phyloP scores from a whole-genome alignment of 1,284 basidiomycete species.

The Malassezia japonica region DNA sequence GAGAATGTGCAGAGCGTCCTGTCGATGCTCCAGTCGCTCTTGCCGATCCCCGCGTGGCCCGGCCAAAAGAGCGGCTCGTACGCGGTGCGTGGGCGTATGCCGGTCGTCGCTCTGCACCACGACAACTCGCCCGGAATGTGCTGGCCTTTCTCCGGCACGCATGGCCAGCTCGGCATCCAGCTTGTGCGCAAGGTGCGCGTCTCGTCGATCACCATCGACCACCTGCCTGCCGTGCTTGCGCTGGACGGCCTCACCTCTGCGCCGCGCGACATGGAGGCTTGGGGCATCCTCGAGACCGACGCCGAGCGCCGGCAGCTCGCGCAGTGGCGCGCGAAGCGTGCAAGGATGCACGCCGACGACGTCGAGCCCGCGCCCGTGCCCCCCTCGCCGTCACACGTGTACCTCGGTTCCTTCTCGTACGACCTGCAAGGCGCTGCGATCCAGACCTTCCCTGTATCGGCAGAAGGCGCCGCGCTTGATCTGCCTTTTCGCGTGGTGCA shows the following conservation, averaged over 20 bases:
- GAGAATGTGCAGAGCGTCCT: background rate
- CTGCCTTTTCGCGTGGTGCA: constrained; percentile 73
- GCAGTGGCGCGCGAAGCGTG: constrained; percentile 7
- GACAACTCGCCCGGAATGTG: constrained; percentile 72
- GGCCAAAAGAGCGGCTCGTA: background rate
- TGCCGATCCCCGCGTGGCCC: constrained; percentile 7
- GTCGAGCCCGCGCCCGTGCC: constrained; percentile 50
- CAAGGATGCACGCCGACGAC: background rate
- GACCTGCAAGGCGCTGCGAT: constrained; percentile 57
- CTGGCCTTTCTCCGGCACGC: constrained; percentile 75
- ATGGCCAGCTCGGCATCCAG: constrained; percentile 70
- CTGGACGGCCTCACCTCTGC: constrained; percentile 65
- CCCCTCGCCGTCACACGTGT: constrained; percentile 57
- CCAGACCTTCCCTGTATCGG: constrained; percentile 72
- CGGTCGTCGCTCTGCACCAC: constrained; percentile 73
- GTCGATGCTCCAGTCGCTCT: background rate
- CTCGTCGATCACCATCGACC: constrained; percentile 75
- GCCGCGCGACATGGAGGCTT: constrained; percentile 75
- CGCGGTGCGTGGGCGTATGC: constrained; percentile 60
- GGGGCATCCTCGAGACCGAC: constrained; percentile 56
- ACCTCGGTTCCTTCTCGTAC: constrained; percentile 69
- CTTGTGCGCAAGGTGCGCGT: constrained; percentile 63
- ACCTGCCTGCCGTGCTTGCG: constrained; percentile 67
- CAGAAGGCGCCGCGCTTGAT: constrained; percentile 59
- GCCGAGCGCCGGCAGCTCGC: constrained; percentile 58